Evolutionary conservation across 345 rosid genomes (phyloP).

Genomic region (Toxicodendron radicans): DNA sequence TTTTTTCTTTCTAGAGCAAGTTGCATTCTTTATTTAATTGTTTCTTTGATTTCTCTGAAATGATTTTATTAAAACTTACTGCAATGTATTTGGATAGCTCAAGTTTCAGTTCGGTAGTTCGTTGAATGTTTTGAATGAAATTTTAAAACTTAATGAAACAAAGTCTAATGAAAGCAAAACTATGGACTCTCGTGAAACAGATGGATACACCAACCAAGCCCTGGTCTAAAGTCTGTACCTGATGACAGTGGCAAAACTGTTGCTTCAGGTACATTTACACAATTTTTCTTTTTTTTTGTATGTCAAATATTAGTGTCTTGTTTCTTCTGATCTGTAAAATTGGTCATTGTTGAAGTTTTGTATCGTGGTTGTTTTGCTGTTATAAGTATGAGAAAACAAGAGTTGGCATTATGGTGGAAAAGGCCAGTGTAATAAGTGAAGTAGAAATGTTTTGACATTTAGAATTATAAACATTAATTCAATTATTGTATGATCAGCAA

Average conservation of each 20-base stretch:
- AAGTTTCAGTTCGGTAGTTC: constrained; percentile 37
- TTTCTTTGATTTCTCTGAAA: not conserved
- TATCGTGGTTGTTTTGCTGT: not conserved
- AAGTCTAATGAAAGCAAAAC: constrained; percentile 18
- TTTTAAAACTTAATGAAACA: constrained; percentile 28
- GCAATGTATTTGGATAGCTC: constrained; percentile 24
- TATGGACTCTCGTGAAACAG: constrained; percentile 23
- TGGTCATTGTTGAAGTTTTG: not conserved
- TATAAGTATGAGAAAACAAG: not conserved
- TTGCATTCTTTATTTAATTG: constrained; percentile 8
- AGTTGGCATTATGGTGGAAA: not conserved
- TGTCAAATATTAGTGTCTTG: not conserved
- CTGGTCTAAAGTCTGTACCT: constrained; percentile 19
- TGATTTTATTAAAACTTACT: constrained; percentile 1
- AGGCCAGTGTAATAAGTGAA: not conserved
- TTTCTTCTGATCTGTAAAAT: not conserved
- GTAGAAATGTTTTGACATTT: not conserved
- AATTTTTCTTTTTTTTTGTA: not conserved
- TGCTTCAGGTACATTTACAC: constrained; percentile 31
- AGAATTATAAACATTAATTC: not conserved
- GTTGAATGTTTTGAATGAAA: constrained; percentile 23
- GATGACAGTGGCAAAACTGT: constrained; percentile 27
- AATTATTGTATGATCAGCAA: not conserved
- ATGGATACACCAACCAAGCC: constrained; percentile 3
- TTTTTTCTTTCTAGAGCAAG: constrained; percentile 58